A percentile compares a stretch with the other conserved stretches of the same genome.
Conservation (phyloP, 2,329 filamentous ascomycete genomes). For the Metarhizium album region DNA sequence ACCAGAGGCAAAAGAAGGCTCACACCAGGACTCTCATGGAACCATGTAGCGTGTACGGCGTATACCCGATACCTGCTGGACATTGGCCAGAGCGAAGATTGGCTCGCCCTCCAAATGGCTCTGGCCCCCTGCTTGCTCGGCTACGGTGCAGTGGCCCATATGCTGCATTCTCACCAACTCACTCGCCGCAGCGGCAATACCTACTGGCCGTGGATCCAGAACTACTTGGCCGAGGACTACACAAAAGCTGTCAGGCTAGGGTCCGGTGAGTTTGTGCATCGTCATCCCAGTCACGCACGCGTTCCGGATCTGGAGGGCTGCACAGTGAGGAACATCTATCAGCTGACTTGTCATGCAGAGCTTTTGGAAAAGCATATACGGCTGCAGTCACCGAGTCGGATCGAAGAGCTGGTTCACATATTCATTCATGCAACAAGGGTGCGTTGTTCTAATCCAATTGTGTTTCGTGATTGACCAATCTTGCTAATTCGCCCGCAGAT, state of each 20-base stretch:
- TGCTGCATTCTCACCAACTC: slow-evolving; percentile 53
- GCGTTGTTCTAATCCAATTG: slow-evolving; percentile 15
- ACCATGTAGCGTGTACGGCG: slow-evolving; percentile 58
- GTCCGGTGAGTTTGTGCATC: slow-evolving; percentile 39
- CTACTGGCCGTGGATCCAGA: slow-evolving; percentile 89
- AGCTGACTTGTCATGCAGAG: slow-evolving; percentile 30
- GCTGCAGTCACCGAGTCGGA: slow-evolving; percentile 60
- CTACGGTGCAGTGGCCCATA: slow-evolving; percentile 67
- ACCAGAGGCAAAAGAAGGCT: too few relatives aligned
- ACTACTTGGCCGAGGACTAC: slow-evolving; percentile 77
- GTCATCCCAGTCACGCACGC: not conserved
- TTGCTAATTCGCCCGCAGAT: slow-evolving; percentile 23
- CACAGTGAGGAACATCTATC: too few relatives aligned
- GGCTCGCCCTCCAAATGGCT: slow-evolving; percentile 74
- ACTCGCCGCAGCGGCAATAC: slow-evolving; percentile 49
- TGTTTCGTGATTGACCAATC: not conserved
- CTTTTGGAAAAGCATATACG: slow-evolving; percentile 65
- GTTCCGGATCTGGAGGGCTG: not conserved
- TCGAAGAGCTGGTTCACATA: slow-evolving; percentile 75
- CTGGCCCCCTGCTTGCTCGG: slow-evolving; percentile 84
- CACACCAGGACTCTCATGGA: too few relatives aligned
- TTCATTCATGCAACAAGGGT: slow-evolving; percentile 84
- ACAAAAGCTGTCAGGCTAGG: slow-evolving; percentile 58
- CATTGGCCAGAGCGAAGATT: slow-evolving; percentile 77
- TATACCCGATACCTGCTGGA: slow-evolving; percentile 84